A percentile compares a stretch with the other conserved stretches of the same genome.
Evolutionary conservation across 169 alveolate genomes (phyloP).

Genomic region (Eimeria zaria): DNA sequence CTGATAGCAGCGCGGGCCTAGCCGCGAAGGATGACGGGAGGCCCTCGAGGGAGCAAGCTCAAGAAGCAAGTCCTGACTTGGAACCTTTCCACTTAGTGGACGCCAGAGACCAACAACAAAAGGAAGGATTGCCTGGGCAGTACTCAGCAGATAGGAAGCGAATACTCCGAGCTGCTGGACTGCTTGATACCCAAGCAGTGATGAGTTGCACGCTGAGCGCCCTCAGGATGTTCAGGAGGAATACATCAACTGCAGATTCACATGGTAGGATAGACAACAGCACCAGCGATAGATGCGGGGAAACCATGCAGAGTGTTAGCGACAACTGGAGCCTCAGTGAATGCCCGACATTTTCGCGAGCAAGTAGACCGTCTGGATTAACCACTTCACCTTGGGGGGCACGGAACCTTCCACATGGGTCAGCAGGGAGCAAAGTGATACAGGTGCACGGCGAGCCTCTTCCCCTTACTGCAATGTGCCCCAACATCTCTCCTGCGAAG

Average conservation of each 20-base stretch:
- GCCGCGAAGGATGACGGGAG: neutral
- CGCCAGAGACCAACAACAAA: neutral
- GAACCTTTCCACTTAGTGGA: slow-evolving; percentile 8
- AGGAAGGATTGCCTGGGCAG: neutral
- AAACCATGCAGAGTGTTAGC: neutral
- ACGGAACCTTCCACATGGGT: neutral
- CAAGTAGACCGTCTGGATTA: neutral
- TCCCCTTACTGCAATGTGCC: slow-evolving; percentile 25
- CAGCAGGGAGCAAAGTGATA: slow-evolving; percentile 22
- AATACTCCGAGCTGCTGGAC: slow-evolving; percentile 22
- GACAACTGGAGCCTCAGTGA: slow-evolving; percentile 1
- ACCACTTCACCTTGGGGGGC: neutral
- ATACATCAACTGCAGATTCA: neutral
- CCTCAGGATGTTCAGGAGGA: slow-evolving; percentile 21
- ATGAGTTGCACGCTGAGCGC: slow-evolving; percentile 48
- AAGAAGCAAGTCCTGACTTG: neutral
- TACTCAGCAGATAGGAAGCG: neutral
- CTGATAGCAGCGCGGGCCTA: neutral
- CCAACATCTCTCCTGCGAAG: neutral
- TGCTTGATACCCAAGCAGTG: slow-evolving; percentile 10
- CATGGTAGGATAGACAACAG: neutral
- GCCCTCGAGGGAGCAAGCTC: slow-evolving; percentile 19
- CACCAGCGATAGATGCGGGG: neutral
- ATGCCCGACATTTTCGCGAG: neutral
- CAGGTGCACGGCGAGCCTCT: slow-evolving; percentile 68